Percentiles rank a stretch among this genome's conserved stretches.
Conservation (phyloP, 768 basidiomycete species). For the Naematelia aurantialba region DNA sequence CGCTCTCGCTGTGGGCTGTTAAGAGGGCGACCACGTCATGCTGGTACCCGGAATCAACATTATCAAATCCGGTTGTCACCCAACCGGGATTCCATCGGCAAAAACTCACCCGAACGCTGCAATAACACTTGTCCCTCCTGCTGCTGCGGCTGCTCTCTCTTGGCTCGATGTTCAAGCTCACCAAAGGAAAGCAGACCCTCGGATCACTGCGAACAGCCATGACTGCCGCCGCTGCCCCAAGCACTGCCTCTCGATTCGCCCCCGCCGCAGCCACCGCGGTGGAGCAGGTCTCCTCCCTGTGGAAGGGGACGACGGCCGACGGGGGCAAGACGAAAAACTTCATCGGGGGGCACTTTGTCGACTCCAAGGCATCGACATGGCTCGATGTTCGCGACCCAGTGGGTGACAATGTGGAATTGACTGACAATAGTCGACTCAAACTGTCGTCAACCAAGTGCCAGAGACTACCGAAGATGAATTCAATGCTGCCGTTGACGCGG, state of each 20-base stretch:
- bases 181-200: background rate
- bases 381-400: conserved; percentile 88
- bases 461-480: conserved; percentile 81
- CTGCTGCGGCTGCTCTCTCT: too few species aligned
- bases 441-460: conserved; percentile 80
- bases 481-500: conserved; percentile 73
- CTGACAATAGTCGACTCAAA: conserved; percentile 72
- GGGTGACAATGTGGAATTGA: conserved; percentile 40
- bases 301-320: conserved; percentile 80
- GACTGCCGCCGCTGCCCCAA: conserved; percentile 2
- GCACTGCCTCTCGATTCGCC: conserved; percentile 13
- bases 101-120: background rate
- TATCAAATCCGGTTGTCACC: background rate
- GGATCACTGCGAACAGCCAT: conserved; percentile 2
- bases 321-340: conserved; percentile 90
- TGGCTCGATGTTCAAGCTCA: background rate
- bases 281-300: conserved; percentile 50
- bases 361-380: conserved; percentile 74
- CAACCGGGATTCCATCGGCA: background rate
- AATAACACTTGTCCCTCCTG: too few species aligned
- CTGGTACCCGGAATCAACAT: background rate
- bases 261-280: conserved; percentile 25
- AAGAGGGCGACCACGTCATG: background rate
- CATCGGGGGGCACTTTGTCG: conserved; percentile 82
- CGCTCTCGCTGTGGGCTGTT: too few species aligned